Base-by-base conservation (phyloP, 208 protist species). In the Crithidia brevicula region DNA sequence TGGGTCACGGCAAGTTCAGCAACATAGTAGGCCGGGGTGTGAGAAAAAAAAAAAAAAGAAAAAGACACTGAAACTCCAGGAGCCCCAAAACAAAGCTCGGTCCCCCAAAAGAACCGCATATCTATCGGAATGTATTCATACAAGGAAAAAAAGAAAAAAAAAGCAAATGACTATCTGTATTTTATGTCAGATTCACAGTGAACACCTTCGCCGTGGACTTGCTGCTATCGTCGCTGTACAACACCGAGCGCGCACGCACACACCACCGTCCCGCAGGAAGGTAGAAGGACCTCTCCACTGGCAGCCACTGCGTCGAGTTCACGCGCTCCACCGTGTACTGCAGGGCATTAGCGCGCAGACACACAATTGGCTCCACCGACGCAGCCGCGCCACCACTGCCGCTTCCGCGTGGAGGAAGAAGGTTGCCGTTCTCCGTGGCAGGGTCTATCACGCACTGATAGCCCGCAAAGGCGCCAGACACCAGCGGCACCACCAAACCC, bases 221-320 rank as follows among this genome's bases (percentile, higher is more conserved):
- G 67, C 64, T 77, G 51, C 56, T 63, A 10, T 62, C 50, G 36
- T 91, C 85, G 10, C 56, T 51, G 18, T 53, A 56, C 49, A 67
- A 40, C 58, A 74, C 74, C 2, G 74, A 20, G 62, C 85, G 75
- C 25, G 86, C 91, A 7, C 85, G 76, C 50, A 96, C 70, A 60
- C 91, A 96, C 88, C 91, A 96, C 20, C 82, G 79, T 6, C 91
- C 91, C 1, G 81, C 81, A 1, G 85, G 85, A 7, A 96, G 79
- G 56, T 62, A 88, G 34, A 96, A 79, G 0, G 88, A 69, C 30
- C 67, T 23, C 27, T 49, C 74, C 16, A 78, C 85, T 36, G 56
- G 57, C 52, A 75, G 58, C 86, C 89, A 96, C 59, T 92, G 83
- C 30, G 72, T 63, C 15, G 77, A 73, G 47, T 69, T 78, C 36